Conservation (phyloP, 1,284 basidiomycete genomes). For the Malassezia arunalokei region DNA sequence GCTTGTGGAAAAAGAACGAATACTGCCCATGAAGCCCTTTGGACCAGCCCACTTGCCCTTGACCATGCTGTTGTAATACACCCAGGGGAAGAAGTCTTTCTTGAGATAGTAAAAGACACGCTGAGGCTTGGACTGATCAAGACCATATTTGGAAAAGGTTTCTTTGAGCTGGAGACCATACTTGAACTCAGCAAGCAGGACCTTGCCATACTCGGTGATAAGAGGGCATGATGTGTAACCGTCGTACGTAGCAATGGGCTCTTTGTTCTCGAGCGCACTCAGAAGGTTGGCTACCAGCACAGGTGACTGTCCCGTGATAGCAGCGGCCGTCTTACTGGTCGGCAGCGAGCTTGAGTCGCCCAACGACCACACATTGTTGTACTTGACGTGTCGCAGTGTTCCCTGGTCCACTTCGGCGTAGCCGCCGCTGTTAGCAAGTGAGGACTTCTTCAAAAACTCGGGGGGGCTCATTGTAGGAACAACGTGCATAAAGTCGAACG, state of each 20-base stretch:
- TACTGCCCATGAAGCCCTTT: conserved; percentile 23
- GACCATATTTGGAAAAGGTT: conserved; percentile 48
- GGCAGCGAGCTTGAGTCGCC: conserved; percentile 84
- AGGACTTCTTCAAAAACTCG: conserved; percentile 60
- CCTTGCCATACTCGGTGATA: conserved; percentile 68
- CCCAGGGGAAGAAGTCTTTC: conserved; percentile 77
- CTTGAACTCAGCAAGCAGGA: conserved; percentile 73
- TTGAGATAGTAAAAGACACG: conserved; percentile 81
- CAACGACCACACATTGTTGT: conserved; percentile 69
- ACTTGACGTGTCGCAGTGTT: conserved; percentile 71
- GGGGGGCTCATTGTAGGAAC: conserved; percentile 82
- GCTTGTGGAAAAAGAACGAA: conserved; percentile 22
- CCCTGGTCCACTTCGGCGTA: conserved; percentile 64
- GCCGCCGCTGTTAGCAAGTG: conserved; percentile 52
- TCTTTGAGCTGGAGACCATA: conserved; percentile 79
- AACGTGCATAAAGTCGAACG: conserved; percentile 76
- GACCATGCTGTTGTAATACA: conserved; percentile 76
- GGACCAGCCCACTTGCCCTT: conserved; percentile 49
- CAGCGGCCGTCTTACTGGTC: conserved; percentile 90
- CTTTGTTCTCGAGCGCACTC: conserved; percentile 21
- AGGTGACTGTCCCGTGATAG: conserved; percentile 82
- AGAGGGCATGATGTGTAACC: conserved; percentile 43
- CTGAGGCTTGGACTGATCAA: conserved; percentile 35
- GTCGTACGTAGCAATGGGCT: conserved; percentile 28
- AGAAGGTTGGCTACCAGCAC: conserved; percentile 74